phyloP scores from a whole-genome alignment of 2,329 filamentous ascomycete genomes.

The Colletotrichum tanaceti region DNA sequence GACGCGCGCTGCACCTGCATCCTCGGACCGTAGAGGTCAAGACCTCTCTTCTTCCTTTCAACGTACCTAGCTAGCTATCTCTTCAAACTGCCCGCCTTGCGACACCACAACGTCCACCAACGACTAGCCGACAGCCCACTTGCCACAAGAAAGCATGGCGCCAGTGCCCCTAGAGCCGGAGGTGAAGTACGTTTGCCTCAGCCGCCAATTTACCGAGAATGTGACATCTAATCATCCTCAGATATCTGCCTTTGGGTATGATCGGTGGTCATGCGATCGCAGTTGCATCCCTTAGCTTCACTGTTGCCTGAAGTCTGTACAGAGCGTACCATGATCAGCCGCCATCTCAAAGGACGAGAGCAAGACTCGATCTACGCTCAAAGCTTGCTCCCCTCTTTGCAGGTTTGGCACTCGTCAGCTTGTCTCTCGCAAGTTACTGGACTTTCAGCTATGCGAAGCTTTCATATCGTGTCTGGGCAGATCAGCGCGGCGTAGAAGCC shows the following conservation, averaged over 20 bases:
- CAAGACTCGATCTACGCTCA: constrained; percentile 46
- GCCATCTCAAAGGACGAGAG: constrained; percentile 52
- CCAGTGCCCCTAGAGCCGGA: constrained; percentile 44
- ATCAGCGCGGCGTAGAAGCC: constrained; percentile 51
- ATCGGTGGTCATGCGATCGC: constrained; percentile 42
- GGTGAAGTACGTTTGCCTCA: constrained; percentile 41
- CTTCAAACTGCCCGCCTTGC: background rate
- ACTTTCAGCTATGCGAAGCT: constrained; percentile 56
- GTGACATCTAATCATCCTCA: constrained; percentile 34
- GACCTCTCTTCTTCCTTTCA: background rate
- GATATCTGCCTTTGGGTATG: constrained; percentile 38
- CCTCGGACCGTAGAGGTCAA: constrained; percentile 4
- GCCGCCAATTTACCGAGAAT: background rate
- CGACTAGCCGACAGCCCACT: background rate
- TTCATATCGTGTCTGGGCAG: constrained; percentile 64
- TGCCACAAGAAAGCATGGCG: constrained; percentile 41
- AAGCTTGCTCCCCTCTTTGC: constrained; percentile 53
- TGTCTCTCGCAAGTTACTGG: constrained; percentile 57
- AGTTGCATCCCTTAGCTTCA: constrained; percentile 40
- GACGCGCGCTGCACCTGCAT: constrained; percentile 30
- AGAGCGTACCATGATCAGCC: constrained; percentile 46
- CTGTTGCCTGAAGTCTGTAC: constrained; percentile 44
- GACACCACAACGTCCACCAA: background rate
- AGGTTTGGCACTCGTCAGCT: constrained; percentile 57
- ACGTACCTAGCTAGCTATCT: background rate